These are phyloP conservation scores for Entomortierella chlamydospora DNA, from an alignment of 192 early-diverging fungal species.

Conservation along the genomic window DNA sequence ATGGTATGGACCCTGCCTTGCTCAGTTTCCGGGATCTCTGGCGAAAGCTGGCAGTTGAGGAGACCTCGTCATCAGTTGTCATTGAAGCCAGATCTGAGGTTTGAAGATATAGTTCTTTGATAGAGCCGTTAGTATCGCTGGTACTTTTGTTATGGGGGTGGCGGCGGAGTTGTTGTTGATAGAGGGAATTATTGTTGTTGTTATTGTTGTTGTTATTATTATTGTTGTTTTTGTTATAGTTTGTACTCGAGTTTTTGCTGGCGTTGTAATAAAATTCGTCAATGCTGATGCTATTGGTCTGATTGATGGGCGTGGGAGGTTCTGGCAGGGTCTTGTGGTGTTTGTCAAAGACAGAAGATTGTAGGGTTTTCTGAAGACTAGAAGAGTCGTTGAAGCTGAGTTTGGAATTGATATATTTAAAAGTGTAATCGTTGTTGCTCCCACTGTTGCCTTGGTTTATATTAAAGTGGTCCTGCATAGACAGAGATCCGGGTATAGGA, in stretches of 20 bases:
- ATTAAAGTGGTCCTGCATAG: constrained; percentile 2
- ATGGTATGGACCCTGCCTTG: constrained; percentile 29
- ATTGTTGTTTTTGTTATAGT: background rate
- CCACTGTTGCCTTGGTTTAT: background rate
- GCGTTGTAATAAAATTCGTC: constrained; percentile 18
- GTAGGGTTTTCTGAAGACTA: too few relatives aligned
- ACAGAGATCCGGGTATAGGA: constrained; percentile 22
- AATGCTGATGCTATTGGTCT: constrained; percentile 3
- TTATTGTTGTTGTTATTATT: background rate
- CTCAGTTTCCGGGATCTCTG: constrained; percentile 33
- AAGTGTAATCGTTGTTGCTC: background rate
- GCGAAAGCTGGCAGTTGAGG: constrained; percentile 42
- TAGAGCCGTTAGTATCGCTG: background rate
- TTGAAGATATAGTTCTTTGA: background rate
- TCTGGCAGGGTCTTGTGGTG: constrained; percentile 2
- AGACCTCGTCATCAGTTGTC: constrained; percentile 45
- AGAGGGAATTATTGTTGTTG: background rate
- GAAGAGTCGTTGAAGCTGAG: background rate
- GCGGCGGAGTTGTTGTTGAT: background rate
- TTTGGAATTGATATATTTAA: background rate
- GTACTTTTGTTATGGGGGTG: background rate
- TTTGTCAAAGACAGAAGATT: constrained; percentile 6
- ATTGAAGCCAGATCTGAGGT: constrained; percentile 16
- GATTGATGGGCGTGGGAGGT: background rate
- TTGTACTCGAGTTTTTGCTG: background rate